A percentile compares a stretch with the other conserved stretches of the same genome.
Evolutionary conservation across 192 early-diverging fungal genomes (phyloP).

Genomic region (Linnemannia hyalina): DNA sequence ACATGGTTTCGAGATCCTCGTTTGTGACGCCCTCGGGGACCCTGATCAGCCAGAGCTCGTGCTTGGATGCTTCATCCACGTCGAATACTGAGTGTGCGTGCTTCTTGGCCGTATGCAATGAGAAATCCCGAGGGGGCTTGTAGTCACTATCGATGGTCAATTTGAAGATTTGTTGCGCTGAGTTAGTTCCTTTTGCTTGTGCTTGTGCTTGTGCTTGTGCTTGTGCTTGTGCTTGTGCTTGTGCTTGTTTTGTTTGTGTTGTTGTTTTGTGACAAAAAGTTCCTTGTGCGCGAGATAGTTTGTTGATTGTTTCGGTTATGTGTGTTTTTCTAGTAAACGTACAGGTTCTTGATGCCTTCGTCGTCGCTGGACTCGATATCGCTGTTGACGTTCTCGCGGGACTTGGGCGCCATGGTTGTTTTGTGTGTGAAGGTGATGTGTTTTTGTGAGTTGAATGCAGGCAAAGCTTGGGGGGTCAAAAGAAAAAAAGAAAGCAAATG

Average conservation of each 20-base stretch:
- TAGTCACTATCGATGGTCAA: conserved; percentile 29
- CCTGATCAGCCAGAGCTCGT: conserved; percentile 53
- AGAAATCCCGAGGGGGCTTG: conserved; percentile 45
- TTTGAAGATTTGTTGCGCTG: not conserved
- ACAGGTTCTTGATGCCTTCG: conserved; percentile 53
- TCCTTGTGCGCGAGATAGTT: not conserved
- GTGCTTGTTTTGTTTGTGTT: too few relatives aligned
- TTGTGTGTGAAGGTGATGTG: not conserved
- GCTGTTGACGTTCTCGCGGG: conserved; percentile 35
- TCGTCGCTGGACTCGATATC: conserved; percentile 48
- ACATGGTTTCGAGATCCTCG: conserved; percentile 50
- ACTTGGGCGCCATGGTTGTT: conserved; percentile 40
- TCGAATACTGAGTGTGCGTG: conserved; percentile 33
- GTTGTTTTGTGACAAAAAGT: too few relatives aligned
- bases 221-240: too few relatives aligned
- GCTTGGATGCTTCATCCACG: conserved; percentile 27
- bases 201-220: too few relatives aligned
- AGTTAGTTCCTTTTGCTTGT: not conserved
- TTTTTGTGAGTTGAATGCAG: not conserved
- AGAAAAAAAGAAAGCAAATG: not conserved
- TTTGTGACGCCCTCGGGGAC: conserved; percentile 49
- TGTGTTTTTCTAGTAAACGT: not conserved
- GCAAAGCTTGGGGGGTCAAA: not conserved
- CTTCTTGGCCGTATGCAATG: conserved; percentile 38
- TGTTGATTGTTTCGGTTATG: not conserved